phyloP scores from a whole-genome alignment of 2,329 filamentous ascomycete genomes.

The Tolypocladium tropicale region DNA sequence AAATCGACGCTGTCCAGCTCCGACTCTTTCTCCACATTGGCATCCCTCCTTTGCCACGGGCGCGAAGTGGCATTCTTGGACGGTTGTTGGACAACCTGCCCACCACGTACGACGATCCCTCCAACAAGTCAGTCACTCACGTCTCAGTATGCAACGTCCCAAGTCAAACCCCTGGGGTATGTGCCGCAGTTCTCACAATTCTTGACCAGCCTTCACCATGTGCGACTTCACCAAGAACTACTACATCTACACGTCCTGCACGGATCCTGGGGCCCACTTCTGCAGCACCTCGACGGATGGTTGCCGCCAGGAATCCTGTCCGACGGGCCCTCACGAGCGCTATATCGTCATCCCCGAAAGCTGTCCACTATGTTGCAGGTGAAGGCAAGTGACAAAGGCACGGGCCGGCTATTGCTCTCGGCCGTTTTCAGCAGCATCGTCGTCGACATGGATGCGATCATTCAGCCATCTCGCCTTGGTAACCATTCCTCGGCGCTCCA shows the following conservation, averaged over 20 bases:
- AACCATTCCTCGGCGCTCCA: neutral
- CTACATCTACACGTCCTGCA: conserved; percentile 64
- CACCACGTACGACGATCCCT: neutral
- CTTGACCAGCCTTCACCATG: conserved; percentile 27
- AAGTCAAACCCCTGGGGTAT: neutral
- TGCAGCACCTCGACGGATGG: conserved; percentile 61
- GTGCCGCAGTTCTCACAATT: neutral
- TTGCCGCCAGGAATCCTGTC: conserved; percentile 46
- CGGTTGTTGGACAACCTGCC: neutral
- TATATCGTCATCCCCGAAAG: conserved; percentile 61
- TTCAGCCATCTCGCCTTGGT: neutral
- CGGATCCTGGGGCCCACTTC: conserved; percentile 60
- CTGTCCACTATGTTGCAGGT: conserved; percentile 36
- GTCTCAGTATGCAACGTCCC: neutral
- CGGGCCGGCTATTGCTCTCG: neutral
- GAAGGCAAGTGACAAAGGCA: conserved; percentile 4
- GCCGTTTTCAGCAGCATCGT: neutral
- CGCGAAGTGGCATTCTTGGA: neutral
- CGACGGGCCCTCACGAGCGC: conserved; percentile 58
- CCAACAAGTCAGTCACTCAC: neutral
- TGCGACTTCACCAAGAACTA: conserved; percentile 65
- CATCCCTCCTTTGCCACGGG: neutral
- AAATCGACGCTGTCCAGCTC: neutral
- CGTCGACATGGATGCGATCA: neutral
- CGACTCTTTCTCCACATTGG: neutral